These are phyloP conservation scores for Sophora flavescens DNA, from an alignment of 306 rosid genomes.

Conservation along the genomic window DNA sequence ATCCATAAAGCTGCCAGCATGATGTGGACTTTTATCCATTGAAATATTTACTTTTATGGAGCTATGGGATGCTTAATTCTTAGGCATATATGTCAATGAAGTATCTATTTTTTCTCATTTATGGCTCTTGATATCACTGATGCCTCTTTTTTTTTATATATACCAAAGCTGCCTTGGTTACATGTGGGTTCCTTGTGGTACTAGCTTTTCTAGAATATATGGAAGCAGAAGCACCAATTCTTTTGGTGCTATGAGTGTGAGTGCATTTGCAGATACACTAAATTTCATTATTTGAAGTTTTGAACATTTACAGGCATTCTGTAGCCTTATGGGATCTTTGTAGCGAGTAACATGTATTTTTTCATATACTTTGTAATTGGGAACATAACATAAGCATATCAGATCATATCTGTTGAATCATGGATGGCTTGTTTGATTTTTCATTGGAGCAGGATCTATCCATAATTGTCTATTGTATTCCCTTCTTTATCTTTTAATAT, in stretches of 20 bases:
- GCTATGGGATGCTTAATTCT: conserved; percentile 25
- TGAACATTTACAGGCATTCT: background rate
- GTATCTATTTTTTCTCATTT: conserved; percentile 21
- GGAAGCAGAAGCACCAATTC: background rate
- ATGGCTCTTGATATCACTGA: background rate
- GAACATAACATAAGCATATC: background rate
- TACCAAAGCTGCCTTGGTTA: conserved; percentile 14
- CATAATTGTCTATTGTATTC: conserved; percentile 16
- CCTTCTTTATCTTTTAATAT: conserved; percentile 9
- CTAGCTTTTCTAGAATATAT: conserved; percentile 5
- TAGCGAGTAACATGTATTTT: conserved; percentile 12
- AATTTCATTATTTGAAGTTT: conserved; percentile 9
- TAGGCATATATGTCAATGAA: conserved; percentile 23
- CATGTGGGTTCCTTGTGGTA: background rate
- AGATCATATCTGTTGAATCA: conserved; percentile 29
- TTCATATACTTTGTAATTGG: conserved; percentile 26
- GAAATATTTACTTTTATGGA: conserved; percentile 28
- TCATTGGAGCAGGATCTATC: background rate
- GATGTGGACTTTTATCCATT: conserved; percentile 13
- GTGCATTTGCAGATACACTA: conserved; percentile 4
- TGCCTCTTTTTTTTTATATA: conserved; percentile 3
- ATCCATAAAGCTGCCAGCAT: conserved; percentile 6
- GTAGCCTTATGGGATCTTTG: conserved; percentile 6
- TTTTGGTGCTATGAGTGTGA: conserved; percentile 24
- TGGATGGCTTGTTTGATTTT: conserved; percentile 24